Percentiles rank a stretch among this genome's conserved stretches.
These are phyloP conservation scores for Suillus fuscotomentosus DNA, from an alignment of 768 basidiomycete genomes.

Conservation along the genomic window DNA sequence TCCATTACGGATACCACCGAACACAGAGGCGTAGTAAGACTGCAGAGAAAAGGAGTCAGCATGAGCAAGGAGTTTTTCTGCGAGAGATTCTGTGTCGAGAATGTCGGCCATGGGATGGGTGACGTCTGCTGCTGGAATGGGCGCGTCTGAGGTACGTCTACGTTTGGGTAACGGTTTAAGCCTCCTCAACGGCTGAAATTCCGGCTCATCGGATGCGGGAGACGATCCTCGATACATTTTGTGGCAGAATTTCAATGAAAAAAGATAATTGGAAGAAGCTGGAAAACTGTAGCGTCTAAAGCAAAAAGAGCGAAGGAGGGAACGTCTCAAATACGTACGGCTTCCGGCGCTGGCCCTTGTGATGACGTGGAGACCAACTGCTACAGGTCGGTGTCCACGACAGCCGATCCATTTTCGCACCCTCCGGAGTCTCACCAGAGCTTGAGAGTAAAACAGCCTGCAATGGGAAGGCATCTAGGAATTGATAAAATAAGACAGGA, in stretches of 20 bases:
- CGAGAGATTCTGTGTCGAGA: constrained; percentile 44
- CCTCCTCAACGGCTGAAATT: constrained; percentile 59
- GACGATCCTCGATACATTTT: constrained; percentile 56
- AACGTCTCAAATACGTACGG: constrained; percentile 9
- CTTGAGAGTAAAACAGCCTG: constrained; percentile 8
- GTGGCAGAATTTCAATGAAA: constrained; percentile 4
- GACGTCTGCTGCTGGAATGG: constrained; percentile 23
- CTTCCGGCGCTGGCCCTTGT: constrained; percentile 8
- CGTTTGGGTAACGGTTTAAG: constrained; percentile 82
- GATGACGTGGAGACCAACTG: constrained; percentile 28
- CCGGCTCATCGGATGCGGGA: constrained; percentile 63
- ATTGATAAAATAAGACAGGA: constrained; percentile 25
- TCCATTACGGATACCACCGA: constrained; percentile 31
- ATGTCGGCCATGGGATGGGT: constrained; percentile 31
- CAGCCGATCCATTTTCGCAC: constrained; percentile 13
- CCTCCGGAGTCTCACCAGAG: not conserved
- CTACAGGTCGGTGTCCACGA: not conserved
- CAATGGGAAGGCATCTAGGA: constrained; percentile 11
- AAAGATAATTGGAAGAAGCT: constrained; percentile 14
- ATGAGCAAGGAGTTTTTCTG: constrained; percentile 58
- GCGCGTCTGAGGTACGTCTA: constrained; percentile 49
- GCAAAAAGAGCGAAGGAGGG: constrained; percentile 20
- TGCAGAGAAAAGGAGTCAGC: constrained; percentile 58
- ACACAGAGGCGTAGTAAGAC: constrained; percentile 61
- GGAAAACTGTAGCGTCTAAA: constrained; percentile 13